A percentile compares a stretch with the other conserved stretches of the same genome.
phyloP scores from a whole-genome alignment of 202 grass and related monocot genomes.

The Saccharum hybrid region DNA sequence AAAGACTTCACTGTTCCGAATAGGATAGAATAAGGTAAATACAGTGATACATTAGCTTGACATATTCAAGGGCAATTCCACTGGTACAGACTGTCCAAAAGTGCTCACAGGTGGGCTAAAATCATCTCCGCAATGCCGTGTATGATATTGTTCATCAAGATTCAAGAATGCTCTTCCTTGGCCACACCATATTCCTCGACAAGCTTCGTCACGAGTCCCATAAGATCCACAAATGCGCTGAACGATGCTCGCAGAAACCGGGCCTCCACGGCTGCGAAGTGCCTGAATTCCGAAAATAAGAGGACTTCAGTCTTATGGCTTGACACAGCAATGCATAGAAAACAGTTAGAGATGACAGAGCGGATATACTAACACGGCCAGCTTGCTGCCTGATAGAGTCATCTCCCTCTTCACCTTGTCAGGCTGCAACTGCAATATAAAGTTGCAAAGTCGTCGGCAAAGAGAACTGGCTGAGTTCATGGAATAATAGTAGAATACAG shows the following conservation, averaged over 20 bases:
- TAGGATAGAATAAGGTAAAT: background rate
- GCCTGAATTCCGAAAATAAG: conserved; percentile 36
- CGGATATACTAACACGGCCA: conserved; percentile 59
- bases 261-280: conserved; percentile 84
- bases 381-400: conserved; percentile 64
- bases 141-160: conserved; percentile 32
- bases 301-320: background rate
- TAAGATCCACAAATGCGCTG: conserved; percentile 74
- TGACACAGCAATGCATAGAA: background rate
- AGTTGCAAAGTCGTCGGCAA: background rate
- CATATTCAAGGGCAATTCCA: background rate
- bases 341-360: background rate
- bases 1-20: background rate
- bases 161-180: conserved; percentile 34
- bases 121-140: background rate
- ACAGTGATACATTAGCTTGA: background rate
- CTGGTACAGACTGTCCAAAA: background rate
- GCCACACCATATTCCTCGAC: conserved; percentile 63
- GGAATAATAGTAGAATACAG: background rate
- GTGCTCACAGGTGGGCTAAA: background rate
- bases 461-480: background rate
- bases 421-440: conserved; percentile 70
- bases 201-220: conserved; percentile 74
- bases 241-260: conserved; percentile 80
- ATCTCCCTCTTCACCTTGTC: conserved; percentile 83